phyloP scores from a whole-genome alignment of 257 asterid genomes.

The Primulina eburnea region DNA sequence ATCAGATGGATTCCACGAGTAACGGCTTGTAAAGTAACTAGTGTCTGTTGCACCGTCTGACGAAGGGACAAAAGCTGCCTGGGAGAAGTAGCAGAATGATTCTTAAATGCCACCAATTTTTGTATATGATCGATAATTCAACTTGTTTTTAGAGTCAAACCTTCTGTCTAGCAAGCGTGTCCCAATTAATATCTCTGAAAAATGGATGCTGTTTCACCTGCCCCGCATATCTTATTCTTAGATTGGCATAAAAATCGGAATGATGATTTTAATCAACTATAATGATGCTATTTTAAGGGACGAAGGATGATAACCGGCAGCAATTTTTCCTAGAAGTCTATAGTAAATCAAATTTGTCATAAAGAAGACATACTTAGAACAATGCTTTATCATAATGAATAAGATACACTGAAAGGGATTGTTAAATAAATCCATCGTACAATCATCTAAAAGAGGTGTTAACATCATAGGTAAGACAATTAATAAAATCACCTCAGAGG shows the following conservation, averaged over 20 bases:
- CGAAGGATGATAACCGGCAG: too few relatives aligned
- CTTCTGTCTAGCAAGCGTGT: constrained; percentile 97
- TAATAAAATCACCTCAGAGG: constrained; percentile 63
- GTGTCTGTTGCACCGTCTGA: constrained; percentile 93
- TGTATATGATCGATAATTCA: background rate
- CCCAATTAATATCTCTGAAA: constrained; percentile 96
- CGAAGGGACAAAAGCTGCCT: constrained; percentile 97
- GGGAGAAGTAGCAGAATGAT: constrained; percentile 20
- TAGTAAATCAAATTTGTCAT: background rate
- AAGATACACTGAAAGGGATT: background rate
- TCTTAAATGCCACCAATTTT: constrained; percentile 19
- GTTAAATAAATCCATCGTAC: background rate
- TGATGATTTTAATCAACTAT: background rate
- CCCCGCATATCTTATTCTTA: constrained; percentile 10
- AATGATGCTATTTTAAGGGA: background rate
- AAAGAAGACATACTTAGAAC: background rate
- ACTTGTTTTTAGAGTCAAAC: constrained; percentile 29
- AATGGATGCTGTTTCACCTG: constrained; percentile 95
- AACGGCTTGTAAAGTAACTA: constrained; percentile 93
- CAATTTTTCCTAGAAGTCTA: background rate
- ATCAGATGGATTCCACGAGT: constrained; percentile 90
- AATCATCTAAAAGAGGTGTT: background rate
- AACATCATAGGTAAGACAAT: background rate
- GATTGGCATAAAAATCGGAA: background rate
- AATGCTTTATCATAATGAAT: background rate